phyloP scores from a whole-genome alignment of 192 early-diverging fungal genomes.

The Coemansia sp. region DNA sequence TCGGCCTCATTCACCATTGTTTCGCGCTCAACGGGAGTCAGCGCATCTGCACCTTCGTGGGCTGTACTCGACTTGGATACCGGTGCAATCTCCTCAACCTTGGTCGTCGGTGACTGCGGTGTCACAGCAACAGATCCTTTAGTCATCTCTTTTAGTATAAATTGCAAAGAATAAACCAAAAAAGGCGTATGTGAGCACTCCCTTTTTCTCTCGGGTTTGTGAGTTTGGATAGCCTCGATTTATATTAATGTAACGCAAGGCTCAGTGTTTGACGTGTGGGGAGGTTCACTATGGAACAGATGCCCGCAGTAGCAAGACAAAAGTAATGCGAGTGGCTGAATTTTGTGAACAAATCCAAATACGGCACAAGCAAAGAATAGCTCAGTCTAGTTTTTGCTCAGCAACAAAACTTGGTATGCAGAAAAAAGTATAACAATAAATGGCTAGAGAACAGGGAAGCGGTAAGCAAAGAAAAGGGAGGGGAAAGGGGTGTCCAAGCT shows the following conservation, averaged over 20 bases:
- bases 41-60: background rate
- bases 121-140: slow-evolving; percentile 14
- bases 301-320: too few relatives aligned
- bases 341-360: too few relatives aligned
- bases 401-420: background rate
- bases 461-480: too few relatives aligned
- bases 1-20: slow-evolving; percentile 36
- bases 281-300: too few relatives aligned
- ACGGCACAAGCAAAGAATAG: too few relatives aligned
- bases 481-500: too few relatives aligned
- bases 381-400: background rate
- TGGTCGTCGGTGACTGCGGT: slow-evolving; percentile 15
- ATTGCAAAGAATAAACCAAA: background rate
- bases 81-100: background rate
- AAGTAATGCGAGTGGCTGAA: too few relatives aligned
- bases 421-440: slow-evolving; percentile 7
- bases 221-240: too few relatives aligned
- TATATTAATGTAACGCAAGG: too few relatives aligned
- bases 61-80: background rate
- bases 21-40: slow-evolving; percentile 30
- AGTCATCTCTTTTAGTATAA: background rate
- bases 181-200: background rate
- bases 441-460: background rate
- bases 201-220: too few relatives aligned
- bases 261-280: too few relatives aligned